phyloP scores from a whole-genome alignment of 1,284 basidiomycete species.

The Sporisorium exsertum region DNA sequence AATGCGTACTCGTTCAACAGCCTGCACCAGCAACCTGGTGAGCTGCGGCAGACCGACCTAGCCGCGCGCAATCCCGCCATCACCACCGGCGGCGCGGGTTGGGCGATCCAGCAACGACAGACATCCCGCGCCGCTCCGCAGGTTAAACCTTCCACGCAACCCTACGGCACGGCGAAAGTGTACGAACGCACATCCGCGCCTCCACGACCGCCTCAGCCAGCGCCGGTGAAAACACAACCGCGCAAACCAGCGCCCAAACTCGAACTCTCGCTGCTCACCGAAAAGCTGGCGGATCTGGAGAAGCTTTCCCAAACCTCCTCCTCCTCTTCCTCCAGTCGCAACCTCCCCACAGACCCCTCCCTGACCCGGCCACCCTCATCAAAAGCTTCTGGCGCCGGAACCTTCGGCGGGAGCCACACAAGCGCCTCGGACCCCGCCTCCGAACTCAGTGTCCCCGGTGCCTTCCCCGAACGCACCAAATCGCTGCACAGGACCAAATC shows the following conservation, averaged over 20 bases:
- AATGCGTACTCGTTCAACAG: conserved; percentile 30
- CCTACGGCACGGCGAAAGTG: not conserved
- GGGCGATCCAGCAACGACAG: conserved; percentile 30
- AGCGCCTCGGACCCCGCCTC: not conserved
- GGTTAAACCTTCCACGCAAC: not conserved
- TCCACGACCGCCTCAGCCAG: not conserved
- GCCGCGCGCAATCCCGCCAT: not conserved
- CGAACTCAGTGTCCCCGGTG: conserved; percentile 7
- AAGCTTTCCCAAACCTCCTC: conserved; percentile 14
- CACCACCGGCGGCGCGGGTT: conserved; percentile 11
- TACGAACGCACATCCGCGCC: not conserved
- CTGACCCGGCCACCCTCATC: conserved; percentile 4
- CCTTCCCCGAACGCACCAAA: conserved; percentile 21
- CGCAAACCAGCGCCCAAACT: conserved; percentile 32
- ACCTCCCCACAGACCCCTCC: conserved; percentile 6
- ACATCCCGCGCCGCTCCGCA: not conserved
- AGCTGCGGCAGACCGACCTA: conserved; percentile 30
- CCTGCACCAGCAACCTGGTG: conserved; percentile 10
- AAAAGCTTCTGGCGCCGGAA: conserved; percentile 14
- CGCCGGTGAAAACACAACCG: not conserved
- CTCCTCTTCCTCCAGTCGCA: not conserved
- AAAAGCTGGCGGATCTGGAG: conserved; percentile 31
- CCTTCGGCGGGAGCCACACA: conserved; percentile 14
- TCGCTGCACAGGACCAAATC: conserved; percentile 5
- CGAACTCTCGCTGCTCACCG: conserved; percentile 27